Conservation (phyloP, 306 rosid species). For the Pyrus communis region DNA sequence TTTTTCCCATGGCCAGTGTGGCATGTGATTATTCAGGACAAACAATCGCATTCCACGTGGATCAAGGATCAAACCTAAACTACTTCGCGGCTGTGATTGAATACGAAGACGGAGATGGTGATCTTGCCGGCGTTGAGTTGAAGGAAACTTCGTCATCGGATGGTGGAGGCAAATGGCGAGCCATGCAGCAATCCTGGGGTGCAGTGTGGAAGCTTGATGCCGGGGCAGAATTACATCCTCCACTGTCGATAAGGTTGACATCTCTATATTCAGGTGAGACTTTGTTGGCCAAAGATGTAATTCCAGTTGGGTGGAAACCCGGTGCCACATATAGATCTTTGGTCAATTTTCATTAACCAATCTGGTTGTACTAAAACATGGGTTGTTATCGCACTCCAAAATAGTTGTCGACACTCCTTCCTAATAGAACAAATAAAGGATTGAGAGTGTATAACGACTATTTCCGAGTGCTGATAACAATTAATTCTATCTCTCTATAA, state of each 20-base stretch:
- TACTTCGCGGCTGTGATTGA: slow-evolving; percentile 29
- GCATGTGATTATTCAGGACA: slow-evolving; percentile 32
- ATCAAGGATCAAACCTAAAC: slow-evolving; percentile 24
- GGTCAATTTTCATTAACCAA: slow-evolving; percentile 19
- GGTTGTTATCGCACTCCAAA: too few species aligned
- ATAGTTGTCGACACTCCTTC: too few species aligned
- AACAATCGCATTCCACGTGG: slow-evolving; percentile 27
- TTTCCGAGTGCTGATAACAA: too few species aligned
- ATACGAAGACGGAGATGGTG: slow-evolving; percentile 36
- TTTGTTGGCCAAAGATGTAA: slow-evolving; percentile 31
- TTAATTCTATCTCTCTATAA: too few species aligned
- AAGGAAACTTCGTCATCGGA: slow-evolving; percentile 13
- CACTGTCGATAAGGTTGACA: slow-evolving; percentile 29
- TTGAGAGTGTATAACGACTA: too few species aligned
- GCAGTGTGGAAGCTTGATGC: slow-evolving; percentile 48
- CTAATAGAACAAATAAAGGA: too few species aligned
- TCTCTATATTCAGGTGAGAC: slow-evolving; percentile 25
- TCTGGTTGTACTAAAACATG: too few species aligned
- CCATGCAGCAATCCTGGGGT: slow-evolving; percentile 45
- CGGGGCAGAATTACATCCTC: slow-evolving; percentile 23
- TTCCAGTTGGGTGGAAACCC: slow-evolving; percentile 31
- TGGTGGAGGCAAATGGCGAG: slow-evolving; percentile 17
- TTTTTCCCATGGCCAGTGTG: slow-evolving; percentile 5
- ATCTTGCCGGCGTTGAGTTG: slow-evolving; percentile 24
- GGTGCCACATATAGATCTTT: slow-evolving; percentile 30